phyloP scores from a whole-genome alignment of 495 filamentous ascomycete species.

The Aspergillus mulundensis region DNA sequence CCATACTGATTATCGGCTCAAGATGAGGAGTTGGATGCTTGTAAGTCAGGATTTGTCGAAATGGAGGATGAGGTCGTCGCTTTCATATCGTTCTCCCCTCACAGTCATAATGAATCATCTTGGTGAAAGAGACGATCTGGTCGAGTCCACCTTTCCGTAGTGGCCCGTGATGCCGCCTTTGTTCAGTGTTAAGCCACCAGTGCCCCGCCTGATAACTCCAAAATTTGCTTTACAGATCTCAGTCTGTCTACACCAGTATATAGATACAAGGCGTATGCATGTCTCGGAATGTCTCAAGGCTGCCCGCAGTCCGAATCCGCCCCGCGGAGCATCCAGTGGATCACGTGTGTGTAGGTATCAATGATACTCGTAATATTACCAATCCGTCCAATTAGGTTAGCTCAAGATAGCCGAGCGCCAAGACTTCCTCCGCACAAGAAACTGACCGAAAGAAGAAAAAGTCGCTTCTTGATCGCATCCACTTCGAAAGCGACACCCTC shows the following conservation, averaged over 20 bases:
- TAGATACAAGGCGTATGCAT: not conserved
- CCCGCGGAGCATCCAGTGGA: conserved; percentile 8
- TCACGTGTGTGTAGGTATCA: conserved; percentile 7
- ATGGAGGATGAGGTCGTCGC: not conserved
- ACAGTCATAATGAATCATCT: conserved; percentile 2
- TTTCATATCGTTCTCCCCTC: not conserved
- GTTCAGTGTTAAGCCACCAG: not conserved
- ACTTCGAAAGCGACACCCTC: conserved; percentile 19
- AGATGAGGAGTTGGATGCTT: not conserved
- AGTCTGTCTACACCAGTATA: not conserved
- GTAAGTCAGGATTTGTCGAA: not conserved
- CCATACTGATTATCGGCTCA: conserved; percentile 22
- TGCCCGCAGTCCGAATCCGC: too few species aligned
- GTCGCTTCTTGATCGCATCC: conserved; percentile 11
- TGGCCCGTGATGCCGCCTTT: not conserved
- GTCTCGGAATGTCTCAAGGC: too few species aligned
- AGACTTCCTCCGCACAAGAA: conserved; percentile 37
- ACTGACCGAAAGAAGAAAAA: conserved; percentile 15
- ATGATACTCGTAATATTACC: not conserved
- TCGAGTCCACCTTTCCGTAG: not conserved
- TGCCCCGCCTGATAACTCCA: not conserved
- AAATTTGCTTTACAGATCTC: not conserved
- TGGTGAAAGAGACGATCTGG: not conserved
- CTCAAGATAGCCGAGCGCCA: conserved; percentile 42
- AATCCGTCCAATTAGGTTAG: conserved; percentile 22